Conservation (phyloP, 2,329 filamentous ascomycete genomes). For the Fusarium sp. region DNA sequence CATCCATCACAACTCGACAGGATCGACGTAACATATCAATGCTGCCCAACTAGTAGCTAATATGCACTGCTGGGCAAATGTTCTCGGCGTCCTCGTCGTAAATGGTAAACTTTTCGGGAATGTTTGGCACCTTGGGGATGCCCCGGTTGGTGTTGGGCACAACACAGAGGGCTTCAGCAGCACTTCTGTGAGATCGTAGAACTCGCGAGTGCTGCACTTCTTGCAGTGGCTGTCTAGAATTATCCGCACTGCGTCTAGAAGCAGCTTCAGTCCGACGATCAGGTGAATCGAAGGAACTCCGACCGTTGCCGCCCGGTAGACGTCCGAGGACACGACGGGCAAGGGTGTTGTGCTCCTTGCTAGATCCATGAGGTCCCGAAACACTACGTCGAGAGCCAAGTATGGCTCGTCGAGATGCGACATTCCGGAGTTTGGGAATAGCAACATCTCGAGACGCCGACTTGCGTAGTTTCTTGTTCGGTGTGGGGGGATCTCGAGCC, state of each 20-base stretch:
- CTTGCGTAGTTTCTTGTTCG: slow-evolving; percentile 62
- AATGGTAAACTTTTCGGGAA: slow-evolving; percentile 53
- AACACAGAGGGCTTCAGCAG: slow-evolving; percentile 49
- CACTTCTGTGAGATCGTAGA: slow-evolving; percentile 40
- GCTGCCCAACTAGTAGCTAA: slow-evolving; percentile 39
- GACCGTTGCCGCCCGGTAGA: slow-evolving; percentile 33
- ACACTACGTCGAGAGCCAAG: slow-evolving; percentile 41
- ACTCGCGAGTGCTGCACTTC: slow-evolving; percentile 39
- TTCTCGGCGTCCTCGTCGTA: slow-evolving; percentile 50
- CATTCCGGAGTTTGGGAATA: slow-evolving; percentile 46
- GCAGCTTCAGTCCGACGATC: slow-evolving; percentile 27
- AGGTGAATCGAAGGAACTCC: slow-evolving; percentile 28
- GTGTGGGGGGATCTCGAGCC: slow-evolving; percentile 38
- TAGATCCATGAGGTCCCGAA: slow-evolving; percentile 36
- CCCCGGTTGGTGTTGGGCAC: slow-evolving; percentile 57
- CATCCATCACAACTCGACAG: neutral
- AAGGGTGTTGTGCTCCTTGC: slow-evolving; percentile 39
- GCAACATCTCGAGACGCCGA: slow-evolving; percentile 56
- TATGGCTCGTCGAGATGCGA: slow-evolving; percentile 39
- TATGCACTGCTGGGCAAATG: slow-evolving; percentile 44
- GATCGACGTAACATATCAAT: neutral
- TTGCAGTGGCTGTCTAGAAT: slow-evolving; percentile 25
- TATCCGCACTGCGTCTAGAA: slow-evolving; percentile 34
- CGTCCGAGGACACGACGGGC: slow-evolving; percentile 42
- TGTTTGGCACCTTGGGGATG: slow-evolving; percentile 55